Conservation (phyloP, 2,329 filamentous ascomycete species). For the Diaporthe citriasiana region DNA sequence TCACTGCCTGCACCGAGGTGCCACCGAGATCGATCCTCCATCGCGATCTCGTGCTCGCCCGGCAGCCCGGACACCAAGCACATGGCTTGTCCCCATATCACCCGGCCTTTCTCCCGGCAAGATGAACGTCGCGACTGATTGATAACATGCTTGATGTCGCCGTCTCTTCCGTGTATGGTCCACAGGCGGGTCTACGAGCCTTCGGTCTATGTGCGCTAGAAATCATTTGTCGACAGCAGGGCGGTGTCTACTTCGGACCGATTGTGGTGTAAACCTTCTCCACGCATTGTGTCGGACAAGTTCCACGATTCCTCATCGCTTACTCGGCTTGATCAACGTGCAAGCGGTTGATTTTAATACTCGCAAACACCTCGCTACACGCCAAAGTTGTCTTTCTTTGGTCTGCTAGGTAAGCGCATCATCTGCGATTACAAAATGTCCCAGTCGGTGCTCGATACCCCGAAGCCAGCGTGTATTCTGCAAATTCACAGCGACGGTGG, state of each 20-base stretch:
- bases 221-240: neutral
- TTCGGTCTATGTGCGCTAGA: neutral
- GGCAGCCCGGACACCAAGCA: neutral
- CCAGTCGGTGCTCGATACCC: neutral
- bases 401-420: too few relatives aligned
- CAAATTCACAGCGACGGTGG: neutral
- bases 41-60: constrained; percentile 11
- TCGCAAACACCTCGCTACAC: too few relatives aligned
- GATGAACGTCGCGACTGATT: neutral
- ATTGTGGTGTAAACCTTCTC: neutral
- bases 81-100: neutral
- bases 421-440: neutral
- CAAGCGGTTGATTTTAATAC: neutral
- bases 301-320: constrained; percentile 15
- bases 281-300: constrained; percentile 5
- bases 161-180: neutral
- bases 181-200: neutral
- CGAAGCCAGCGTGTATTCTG: neutral
- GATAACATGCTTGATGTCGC: neutral
- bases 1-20: constrained; percentile 24
- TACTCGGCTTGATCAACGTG: neutral
- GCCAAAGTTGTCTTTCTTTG: neutral
- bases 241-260: constrained; percentile 26
- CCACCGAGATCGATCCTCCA: constrained; percentile 25
- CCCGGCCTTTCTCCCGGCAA: constrained; percentile 7